A percentile compares a stretch with the other conserved stretches of the same genome.
Evolutionary conservation across 2,329 filamentous ascomycete species (phyloP).

Genomic region (Eutypa lata): DNA sequence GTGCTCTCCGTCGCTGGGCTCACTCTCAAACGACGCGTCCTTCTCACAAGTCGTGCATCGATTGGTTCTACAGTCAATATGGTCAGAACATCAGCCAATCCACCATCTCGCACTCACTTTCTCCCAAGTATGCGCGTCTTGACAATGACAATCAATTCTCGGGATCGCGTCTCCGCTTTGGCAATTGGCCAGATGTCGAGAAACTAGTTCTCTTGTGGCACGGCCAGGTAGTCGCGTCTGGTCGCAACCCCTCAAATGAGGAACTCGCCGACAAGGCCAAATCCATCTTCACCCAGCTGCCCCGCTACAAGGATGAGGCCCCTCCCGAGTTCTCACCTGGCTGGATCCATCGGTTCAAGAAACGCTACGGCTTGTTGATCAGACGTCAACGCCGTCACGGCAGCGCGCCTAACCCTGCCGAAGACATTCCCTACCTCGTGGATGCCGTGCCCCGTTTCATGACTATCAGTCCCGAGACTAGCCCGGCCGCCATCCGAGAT

Average conservation of each 20-base stretch:
- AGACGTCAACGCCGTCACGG: conserved; percentile 53
- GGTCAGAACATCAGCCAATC: conserved; percentile 61
- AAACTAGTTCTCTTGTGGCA: conserved; percentile 76
- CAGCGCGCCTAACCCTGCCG: conserved; percentile 46
- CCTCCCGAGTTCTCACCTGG: conserved; percentile 61
- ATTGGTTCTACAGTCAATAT: conserved; percentile 59
- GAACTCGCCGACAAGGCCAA: conserved; percentile 62
- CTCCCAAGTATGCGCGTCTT: conserved; percentile 59
- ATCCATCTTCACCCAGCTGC: conserved; percentile 54
- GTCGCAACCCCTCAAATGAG: conserved; percentile 59
- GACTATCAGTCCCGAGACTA: conserved; percentile 55
- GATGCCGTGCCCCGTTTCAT: conserved; percentile 60
- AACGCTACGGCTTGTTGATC: conserved; percentile 57
- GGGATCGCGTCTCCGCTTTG: conserved; percentile 60
- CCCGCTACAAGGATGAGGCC: conserved; percentile 58
- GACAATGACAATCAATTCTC: conserved; percentile 60
- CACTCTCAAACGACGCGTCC: conserved; percentile 54
- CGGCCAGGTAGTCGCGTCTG: conserved; percentile 44
- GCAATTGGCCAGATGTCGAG: conserved; percentile 68
- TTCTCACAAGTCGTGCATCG: conserved; percentile 60
- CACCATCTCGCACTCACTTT: conserved; percentile 60
- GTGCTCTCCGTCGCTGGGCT: conserved; percentile 58
- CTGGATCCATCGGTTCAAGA: conserved; percentile 65
- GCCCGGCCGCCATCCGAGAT: conserved; percentile 57
- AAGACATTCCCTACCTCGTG: conserved; percentile 58